Evolutionary conservation across 768 basidiomycete genomes (phyloP).

Genomic region (Kwoniella mangroviensis): DNA sequence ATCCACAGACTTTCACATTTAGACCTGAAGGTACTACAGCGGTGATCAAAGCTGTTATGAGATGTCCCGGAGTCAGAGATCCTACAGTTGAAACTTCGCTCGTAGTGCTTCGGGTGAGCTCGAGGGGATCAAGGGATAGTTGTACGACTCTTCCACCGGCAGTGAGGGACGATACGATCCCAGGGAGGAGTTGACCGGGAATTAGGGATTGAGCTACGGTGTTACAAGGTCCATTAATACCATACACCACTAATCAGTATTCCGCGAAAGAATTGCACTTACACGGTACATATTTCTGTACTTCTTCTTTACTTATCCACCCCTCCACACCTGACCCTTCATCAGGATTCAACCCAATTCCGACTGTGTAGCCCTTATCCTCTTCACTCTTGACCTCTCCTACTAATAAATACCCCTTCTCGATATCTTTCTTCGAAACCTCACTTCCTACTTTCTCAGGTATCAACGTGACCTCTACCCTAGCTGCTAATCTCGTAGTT

Average conservation of each 20-base stretch:
- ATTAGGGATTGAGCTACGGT: constrained; percentile 59
- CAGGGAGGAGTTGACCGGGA: constrained; percentile 71
- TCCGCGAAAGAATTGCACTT: constrained; percentile 10
- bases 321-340: constrained; percentile 64
- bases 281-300: constrained; percentile 58
- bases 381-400: constrained; percentile 82
- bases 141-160: constrained; percentile 79
- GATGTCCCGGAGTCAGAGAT: constrained; percentile 81
- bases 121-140: constrained; percentile 64
- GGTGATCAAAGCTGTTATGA: constrained; percentile 82
- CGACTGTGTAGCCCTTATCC: constrained; percentile 91
- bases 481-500: constrained; percentile 49
- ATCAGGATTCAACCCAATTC: constrained; percentile 69
- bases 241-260: not conserved
- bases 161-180: constrained; percentile 70
- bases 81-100: constrained; percentile 77
- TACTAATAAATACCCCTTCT: constrained; percentile 61
- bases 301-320: constrained; percentile 81
- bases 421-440: constrained; percentile 76
- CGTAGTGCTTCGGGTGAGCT: constrained; percentile 61
- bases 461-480: constrained; percentile 78
- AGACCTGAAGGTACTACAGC: constrained; percentile 73
- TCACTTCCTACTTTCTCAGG: constrained; percentile 85
- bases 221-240: constrained; percentile 11
- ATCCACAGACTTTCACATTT: constrained; percentile 85